Evolutionary conservation across 2,329 filamentous ascomycete species (phyloP), one percentile per base, ranked within the genome.

Genomic region (Phialophora expanda): DNA sequence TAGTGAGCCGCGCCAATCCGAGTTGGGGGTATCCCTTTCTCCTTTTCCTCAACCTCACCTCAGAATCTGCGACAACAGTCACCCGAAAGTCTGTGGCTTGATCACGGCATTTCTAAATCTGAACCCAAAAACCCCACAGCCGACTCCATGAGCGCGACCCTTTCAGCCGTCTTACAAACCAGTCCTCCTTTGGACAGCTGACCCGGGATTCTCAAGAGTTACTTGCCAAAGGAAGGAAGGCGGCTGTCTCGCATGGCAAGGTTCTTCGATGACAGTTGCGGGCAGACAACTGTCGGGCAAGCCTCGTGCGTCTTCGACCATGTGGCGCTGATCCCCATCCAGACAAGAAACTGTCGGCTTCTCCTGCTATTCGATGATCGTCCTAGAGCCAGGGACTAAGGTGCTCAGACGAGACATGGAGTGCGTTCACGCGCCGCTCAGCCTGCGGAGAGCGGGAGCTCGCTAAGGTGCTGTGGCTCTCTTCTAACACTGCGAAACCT

Each of bases 1-100:
- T 56, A 56, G 60, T 62, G 32, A 20, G 26, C 20, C 6, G n/a
- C 14, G 30, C 60, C 48, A 62, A 50, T 8, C 60, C 60, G 1
- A 5, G 30, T 50, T 34, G 7, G 60, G 60, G 24, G 28, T 55
- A 20, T 55, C 34, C 51, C 34, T 48, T 44, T 62, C 60, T 62
- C 60, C 60, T 62, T 62, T 62, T 62, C 38, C 34, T 48, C 60
- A 48, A 62, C 60, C 32, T 62, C 57, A 34, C 22, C 30, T 54
- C 58, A 32, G 51, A 54, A 41, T 22, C 22, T 41, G 20, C 11
- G n/a, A 53, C 46, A 38, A 54, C 24, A 34, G 17, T 53, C 48
- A 61, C 26, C 48, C 50, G 58, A 28, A 24, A 24, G 24, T 44
- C 8, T 11, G 58, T 61, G 48, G 58, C 58, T 61, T 53, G 46